Percentiles rank a stretch among this genome's conserved stretches.
These are phyloP conservation scores for Pseudogymnoascus sp. DNA, from an alignment of 2,329 filamentous ascomycete genomes.

Conservation along the genomic window DNA sequence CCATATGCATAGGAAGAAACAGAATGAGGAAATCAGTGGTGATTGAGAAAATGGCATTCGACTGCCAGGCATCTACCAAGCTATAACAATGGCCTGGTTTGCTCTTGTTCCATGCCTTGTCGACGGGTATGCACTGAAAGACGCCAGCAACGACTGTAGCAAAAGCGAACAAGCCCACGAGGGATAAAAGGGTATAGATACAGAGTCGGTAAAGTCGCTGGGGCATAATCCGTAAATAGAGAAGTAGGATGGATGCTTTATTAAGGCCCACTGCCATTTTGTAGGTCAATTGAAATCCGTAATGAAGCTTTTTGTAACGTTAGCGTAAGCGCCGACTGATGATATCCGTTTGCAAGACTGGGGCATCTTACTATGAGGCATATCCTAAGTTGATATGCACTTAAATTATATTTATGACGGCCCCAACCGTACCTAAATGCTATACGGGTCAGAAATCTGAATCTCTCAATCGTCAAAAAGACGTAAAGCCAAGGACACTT, in stretches of 20 bases:
- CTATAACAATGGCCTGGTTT: conserved; percentile 16
- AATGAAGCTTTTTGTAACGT: conserved; percentile 15
- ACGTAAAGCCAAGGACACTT: background rate
- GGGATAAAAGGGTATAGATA: conserved; percentile 12
- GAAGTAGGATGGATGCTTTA: background rate
- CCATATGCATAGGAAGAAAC: conserved; percentile 17
- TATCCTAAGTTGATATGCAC: conserved; percentile 7
- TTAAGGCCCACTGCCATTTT: conserved; percentile 16
- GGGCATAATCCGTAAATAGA: background rate
- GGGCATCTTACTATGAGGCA: conserved; percentile 14
- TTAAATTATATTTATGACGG: conserved; percentile 14
- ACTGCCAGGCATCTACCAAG: conserved; percentile 17
- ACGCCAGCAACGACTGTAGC: conserved; percentile 15
- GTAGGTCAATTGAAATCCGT: conserved; percentile 17
- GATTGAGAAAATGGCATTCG: conserved; percentile 17
- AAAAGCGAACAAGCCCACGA: conserved; percentile 14
- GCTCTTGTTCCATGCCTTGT: conserved; percentile 16
- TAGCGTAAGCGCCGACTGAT: background rate
- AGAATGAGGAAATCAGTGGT: conserved; percentile 16
- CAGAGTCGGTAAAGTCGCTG: background rate
- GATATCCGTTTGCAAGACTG: background rate
- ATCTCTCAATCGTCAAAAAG: background rate
- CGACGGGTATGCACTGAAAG: conserved; percentile 17
- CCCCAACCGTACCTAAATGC: conserved; percentile 16
- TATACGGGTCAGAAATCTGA: conserved; percentile 1